Base-by-base conservation (phyloP, 495 filamentous ascomycete species). In the Lindgomyces ingoldianus region DNA sequence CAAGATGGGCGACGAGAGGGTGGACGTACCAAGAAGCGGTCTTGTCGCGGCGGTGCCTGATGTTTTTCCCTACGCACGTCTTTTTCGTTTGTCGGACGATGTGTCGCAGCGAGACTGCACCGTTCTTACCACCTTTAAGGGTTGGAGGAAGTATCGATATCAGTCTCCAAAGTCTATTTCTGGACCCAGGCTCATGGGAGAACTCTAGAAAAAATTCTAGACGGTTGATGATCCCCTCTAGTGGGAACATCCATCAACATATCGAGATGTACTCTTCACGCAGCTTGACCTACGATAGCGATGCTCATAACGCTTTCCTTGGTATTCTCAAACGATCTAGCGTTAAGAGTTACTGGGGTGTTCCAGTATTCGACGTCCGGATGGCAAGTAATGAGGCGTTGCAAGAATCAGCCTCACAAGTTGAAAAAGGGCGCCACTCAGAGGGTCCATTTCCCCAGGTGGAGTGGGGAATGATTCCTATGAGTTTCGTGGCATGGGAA, bases 1-100 rank as follows among this genome's bases (percentile, higher is more conserved):
- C 58, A 10, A 53, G 36, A 29, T 61, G 48, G 46, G 41, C 11
- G 12, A 61, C 58, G 19, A 14, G 58, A 22, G 58, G 58, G 1
- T 61, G 58, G 58, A 53, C 46, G 12, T 61, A 52, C 58, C 58
- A 61, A 27, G 58, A 61, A 53, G 46, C 30, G 1, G 16, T 53
- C 1, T 24, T 61, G 10, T 52, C 58, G 9, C 57, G 22, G 18
- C 18, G 57, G 25, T 50, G 57, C 25, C 27, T 60, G 57, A 39
- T 60, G 8, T 60, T 60, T 25, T 25, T 33, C 3, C 18, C 24
- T 8, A 11, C n/a, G 18, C 45, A 47, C 3, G 57, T 60, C 22
- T 50, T 27, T n/a, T 60, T 60, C 19, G 19, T 26, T 9, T 57
- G 54, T 57, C 41, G 19, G 45, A 36, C 29, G 19, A 46, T 46